These are phyloP conservation scores for Claviceps arundinis DNA, from an alignment of 2,329 filamentous ascomycete genomes.

Conservation along the genomic window DNA sequence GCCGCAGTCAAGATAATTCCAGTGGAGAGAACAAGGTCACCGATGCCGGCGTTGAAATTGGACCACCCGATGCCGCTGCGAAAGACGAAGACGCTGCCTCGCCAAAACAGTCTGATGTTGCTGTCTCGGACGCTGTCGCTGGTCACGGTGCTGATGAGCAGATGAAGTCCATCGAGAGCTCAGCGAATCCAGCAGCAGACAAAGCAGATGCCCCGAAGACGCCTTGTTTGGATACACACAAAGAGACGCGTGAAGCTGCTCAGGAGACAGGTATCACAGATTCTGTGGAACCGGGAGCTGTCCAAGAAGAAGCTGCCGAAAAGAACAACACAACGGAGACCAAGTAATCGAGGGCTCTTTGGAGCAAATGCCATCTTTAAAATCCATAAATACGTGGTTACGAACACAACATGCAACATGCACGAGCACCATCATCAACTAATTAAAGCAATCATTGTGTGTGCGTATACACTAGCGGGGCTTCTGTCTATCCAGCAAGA, in stretches of 20 bases:
- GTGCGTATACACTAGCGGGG: too few species aligned
- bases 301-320: neutral
- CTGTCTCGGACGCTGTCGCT: neutral
- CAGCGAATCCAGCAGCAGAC: neutral
- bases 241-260: neutral
- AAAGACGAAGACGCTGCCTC: neutral
- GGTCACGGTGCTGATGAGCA: neutral
- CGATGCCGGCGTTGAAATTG: too few species aligned
- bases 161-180: neutral
- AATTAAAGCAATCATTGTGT: too few species aligned
- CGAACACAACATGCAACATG: too few species aligned
- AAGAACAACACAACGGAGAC: neutral
- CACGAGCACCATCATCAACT: too few species aligned
- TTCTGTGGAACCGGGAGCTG: neutral
- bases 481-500: too few species aligned
- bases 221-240: neutral
- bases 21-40: too few species aligned
- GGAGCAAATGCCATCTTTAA: too few species aligned
- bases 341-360: too few species aligned
- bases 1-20: too few species aligned
- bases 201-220: neutral
- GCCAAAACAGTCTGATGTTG: neutral
- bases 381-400: too few species aligned
- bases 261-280: neutral
- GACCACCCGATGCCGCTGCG: too few species aligned